These are phyloP conservation scores for Debaryomyces prosopidis DNA, from an alignment of 805 yeast genomes.

Conservation along the genomic window DNA sequence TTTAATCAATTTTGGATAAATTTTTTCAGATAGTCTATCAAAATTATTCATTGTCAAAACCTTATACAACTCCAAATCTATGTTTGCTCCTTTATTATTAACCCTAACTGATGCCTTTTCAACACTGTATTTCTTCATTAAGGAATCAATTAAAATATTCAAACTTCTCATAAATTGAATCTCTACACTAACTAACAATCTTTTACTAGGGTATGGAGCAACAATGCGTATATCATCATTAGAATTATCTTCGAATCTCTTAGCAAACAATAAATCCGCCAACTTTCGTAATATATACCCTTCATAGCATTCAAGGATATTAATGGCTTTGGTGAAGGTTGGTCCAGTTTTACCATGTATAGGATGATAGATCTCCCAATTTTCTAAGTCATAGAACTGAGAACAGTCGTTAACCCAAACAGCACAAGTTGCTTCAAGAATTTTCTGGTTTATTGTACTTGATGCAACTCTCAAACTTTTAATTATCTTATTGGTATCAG, in stretches of 20 bases:
- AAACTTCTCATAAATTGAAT: constrained; percentile 47
- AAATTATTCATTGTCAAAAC: constrained; percentile 46
- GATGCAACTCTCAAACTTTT: constrained; percentile 35
- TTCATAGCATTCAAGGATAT: constrained; percentile 37
- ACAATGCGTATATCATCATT: constrained; percentile 30
- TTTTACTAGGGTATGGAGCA: constrained; percentile 38
- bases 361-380: constrained; percentile 33
- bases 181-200: constrained; percentile 41
- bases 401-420: constrained; percentile 48
- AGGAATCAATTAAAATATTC: constrained; percentile 40
- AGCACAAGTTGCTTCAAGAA: constrained; percentile 42
- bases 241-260: constrained; percentile 10
- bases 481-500: constrained; percentile 38
- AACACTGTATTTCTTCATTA: constrained; percentile 37
- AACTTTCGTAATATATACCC: constrained; percentile 32
- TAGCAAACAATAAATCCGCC: constrained; percentile 24
- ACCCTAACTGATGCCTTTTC: constrained; percentile 15
- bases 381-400: constrained; percentile 44
- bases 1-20: constrained; percentile 31
- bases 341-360: constrained; percentile 15
- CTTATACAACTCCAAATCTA: constrained; percentile 33
- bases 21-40: constrained; percentile 30
- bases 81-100: constrained; percentile 10
- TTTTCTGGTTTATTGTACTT: constrained; percentile 33
- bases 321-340: constrained; percentile 32